Percentiles rank a stretch among this genome's conserved stretches.
These are phyloP conservation scores for Priceomyces melissophilus DNA, from an alignment of 805 yeast species.

Conservation along the genomic window DNA sequence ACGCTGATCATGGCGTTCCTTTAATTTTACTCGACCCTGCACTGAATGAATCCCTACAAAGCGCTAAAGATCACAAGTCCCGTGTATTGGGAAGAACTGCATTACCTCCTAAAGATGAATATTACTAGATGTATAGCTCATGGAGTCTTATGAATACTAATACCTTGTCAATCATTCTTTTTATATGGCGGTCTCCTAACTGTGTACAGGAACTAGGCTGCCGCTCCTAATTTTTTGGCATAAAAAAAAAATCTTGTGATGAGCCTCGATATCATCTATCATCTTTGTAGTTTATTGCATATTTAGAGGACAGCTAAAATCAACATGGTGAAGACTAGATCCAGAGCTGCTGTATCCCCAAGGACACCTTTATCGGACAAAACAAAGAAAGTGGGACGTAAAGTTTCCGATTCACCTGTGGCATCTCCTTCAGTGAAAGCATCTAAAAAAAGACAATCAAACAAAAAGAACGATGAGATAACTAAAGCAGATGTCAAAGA, in stretches of 20 bases:
- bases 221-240: too few species aligned
- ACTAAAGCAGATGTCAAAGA: constrained; percentile 8
- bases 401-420: constrained; percentile 16
- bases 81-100: constrained; percentile 28
- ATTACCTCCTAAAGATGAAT: constrained; percentile 27
- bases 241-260: too few species aligned
- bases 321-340: constrained; percentile 32
- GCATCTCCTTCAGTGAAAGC: constrained; percentile 23
- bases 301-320: not conserved
- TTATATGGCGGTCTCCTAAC: not conserved
- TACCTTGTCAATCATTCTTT: not conserved
- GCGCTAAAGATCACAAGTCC: constrained; percentile 7
- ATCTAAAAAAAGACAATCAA: constrained; percentile 10
- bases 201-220: not conserved
- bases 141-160: not conserved
- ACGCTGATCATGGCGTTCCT: constrained; percentile 37
- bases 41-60: constrained; percentile 12
- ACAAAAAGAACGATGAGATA: constrained; percentile 7
- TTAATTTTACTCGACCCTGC: constrained; percentile 38
- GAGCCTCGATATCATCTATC: too few species aligned
- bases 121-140: not conserved
- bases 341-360: constrained; percentile 23
- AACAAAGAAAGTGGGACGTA: constrained; percentile 17
- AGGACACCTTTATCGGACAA: constrained; percentile 23
- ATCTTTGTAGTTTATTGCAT: not conserved